phyloP scores from a whole-genome alignment of 2,329 filamentous ascomycete species.

The Penicillium sclerotiorum region DNA sequence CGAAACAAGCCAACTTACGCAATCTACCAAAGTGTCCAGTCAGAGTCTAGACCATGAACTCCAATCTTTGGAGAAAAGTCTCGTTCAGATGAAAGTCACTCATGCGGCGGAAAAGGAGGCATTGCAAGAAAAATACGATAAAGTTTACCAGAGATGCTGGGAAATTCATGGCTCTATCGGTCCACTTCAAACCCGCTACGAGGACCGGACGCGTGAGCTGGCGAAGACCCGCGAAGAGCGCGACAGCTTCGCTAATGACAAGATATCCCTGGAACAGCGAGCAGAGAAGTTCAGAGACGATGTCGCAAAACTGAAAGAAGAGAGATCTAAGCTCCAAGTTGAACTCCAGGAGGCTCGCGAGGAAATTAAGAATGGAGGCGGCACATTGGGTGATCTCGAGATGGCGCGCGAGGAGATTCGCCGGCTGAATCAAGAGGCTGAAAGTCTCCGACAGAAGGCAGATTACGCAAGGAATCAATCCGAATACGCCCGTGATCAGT shows the following conservation, averaged over 20 bases:
- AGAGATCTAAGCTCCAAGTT: constrained; percentile 38
- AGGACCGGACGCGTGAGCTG: constrained; percentile 41
- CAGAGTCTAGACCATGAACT: constrained; percentile 34
- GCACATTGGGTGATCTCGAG: constrained; percentile 46
- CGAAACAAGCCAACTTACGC: constrained; percentile 39
- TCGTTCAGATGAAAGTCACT: constrained; percentile 34
- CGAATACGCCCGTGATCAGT: constrained; percentile 51
- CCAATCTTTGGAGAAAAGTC: constrained; percentile 31
- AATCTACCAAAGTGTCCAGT: constrained; percentile 35
- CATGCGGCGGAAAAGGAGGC: constrained; percentile 35
- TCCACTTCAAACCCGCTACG: constrained; percentile 48
- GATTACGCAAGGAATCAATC: constrained; percentile 47
- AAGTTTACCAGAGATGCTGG: constrained; percentile 30
- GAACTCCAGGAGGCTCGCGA: constrained; percentile 45
- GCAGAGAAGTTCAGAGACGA: constrained; percentile 42
- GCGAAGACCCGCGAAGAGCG: constrained; percentile 42
- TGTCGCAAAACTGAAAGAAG: constrained; percentile 44
- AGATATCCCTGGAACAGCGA: constrained; percentile 32
- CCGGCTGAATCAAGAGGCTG: constrained; percentile 38
- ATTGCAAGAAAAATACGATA: constrained; percentile 31
- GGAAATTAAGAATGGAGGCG: constrained; percentile 43
- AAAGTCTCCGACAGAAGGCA: constrained; percentile 39
- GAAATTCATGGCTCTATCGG: constrained; percentile 38
- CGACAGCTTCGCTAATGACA: constrained; percentile 34
- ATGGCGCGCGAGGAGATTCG: constrained; percentile 43